Percentiles rank a stretch among this genome's conserved stretches.
Evolutionary conservation across 257 asterid genomes (phyloP).

Genomic region (Jasminum sambac): DNA sequence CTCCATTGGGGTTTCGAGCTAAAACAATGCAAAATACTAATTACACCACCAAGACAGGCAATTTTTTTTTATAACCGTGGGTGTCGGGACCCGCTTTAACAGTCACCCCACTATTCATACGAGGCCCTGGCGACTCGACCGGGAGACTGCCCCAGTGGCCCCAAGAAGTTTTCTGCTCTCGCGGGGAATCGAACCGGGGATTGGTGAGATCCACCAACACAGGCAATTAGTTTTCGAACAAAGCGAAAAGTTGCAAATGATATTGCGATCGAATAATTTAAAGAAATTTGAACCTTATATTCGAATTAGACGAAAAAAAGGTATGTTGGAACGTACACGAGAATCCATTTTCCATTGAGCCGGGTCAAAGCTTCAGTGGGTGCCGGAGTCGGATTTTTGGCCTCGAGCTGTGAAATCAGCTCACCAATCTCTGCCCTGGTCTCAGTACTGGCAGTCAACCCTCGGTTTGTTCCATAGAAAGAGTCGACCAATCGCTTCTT

Average conservation of each 20-base stretch:
- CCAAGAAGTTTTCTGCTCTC: no score
- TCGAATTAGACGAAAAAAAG: neutral
- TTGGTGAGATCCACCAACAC: no score
- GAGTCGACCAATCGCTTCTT: conserved; percentile 72
- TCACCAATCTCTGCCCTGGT: conserved; percentile 87
- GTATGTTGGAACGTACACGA: conserved; percentile 49
- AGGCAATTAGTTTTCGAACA: no score
- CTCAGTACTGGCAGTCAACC: conserved; percentile 76
- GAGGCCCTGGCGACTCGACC: no score
- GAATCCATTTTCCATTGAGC: conserved; percentile 95
- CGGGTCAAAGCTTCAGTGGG: conserved; percentile 80
- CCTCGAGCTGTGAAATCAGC: conserved; percentile 78
- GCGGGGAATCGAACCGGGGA: no score
- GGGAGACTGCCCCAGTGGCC: no score
- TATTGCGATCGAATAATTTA: neutral
- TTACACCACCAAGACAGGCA: neutral
- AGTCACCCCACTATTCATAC: no score
- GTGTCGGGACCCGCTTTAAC: no score
- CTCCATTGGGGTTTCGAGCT: neutral
- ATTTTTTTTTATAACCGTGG: no score
- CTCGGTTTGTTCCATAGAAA: conserved; percentile 77
- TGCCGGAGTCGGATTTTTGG: conserved; percentile 82
- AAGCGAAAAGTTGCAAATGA: neutral
- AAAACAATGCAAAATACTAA: neutral
- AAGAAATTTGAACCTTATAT: neutral